Evolutionary conservation across 164 flowering plant genomes (phyloP), one percentile per base, ranked within the genome.

Genomic region (Piper longum): DNA sequence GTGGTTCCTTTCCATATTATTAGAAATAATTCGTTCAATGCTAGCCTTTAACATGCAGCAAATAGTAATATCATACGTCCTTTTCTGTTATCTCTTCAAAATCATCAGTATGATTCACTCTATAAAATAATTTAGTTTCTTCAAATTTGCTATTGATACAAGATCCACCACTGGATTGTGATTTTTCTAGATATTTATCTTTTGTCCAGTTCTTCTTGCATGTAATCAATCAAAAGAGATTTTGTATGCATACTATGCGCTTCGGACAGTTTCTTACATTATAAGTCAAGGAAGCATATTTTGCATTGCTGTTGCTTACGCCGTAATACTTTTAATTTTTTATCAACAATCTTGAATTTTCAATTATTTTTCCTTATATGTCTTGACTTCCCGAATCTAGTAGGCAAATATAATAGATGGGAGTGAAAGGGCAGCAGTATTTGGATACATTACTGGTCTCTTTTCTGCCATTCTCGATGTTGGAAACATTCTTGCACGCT

Each of bases 241-340:
- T 78, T 89, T 91, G 11, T 91, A 88, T 71, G 87, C 82, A 16
- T 91, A 91, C 66, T 88, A 91, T 68, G 87, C 74, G 55, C 74
- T 88, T 36, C 91, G 95, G 4, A 88, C 93, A 44, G 71, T 91
- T 61, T 82, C 96, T 41, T 77, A 65, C 61, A 91, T 91, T 65
- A 67, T 85, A 67, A 91, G 98, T 71, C 93, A 91, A 72, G 98
- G 98, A 67, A 91, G 91, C 71, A 85, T 88, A 57, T 86, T 86
- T 86, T 88, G 91, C 81, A 86, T 91, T 56, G 55, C 98, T 51
- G 87, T 86, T 74, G 89, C 93, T 62, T 88, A 91, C 75, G 86
- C 74, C 74, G 98, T 91, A 78, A 81, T 81, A 60, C 0, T 63
- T 54, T 41, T 54, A 4, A 43, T 13, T 69, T 39, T 8, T 17